Evolutionary conservation across 2,329 filamentous ascomycete species (phyloP), one percentile per base, ranked within the genome.

Genomic region (Verticillium isaacii): DNA sequence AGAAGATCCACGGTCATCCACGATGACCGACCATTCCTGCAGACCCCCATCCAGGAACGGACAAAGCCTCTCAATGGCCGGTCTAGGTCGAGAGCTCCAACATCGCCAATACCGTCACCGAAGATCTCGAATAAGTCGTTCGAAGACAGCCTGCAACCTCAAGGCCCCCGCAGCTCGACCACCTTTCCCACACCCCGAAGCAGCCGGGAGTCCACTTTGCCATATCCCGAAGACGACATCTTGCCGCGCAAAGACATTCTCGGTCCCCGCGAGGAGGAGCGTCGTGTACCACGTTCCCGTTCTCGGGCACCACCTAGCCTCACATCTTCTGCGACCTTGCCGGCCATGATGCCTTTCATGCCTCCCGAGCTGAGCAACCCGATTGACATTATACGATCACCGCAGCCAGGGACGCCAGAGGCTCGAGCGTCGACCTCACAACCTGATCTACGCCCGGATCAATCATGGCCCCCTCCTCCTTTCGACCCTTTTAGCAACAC

Each of bases 401-500:
- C 69, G 9, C 61, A 62, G 60, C 61, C 65, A 12, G 65, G 67
- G 12, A 66, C 66, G 9, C 58, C 67, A 1, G 63, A 68, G 34
- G 61, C 63, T 1, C 68, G 68, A 15, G 63, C 70, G 17, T 65
- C 68, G 29, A 68, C 70, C 1, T 59, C 62, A 5, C 70, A 72
- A n/a, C 41, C 59, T 3, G 66, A 63, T n/a, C 67, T 69, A 8
- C 57, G 60, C 15, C 63, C 66, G 11, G 64, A 66, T 19, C 65
- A 63, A 2, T 67, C 74, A 29, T 85, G 82, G 80, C 78, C 82
- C 41, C 79, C 80, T 2, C 71, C 75, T 5, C 69, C 74, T 5
- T 82, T 83, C 59, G 77, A 82, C 52, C 80, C 78, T 57, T 66
- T 69, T 61, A 68, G 73, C 58, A 72, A 76, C 54, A 68, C 69